phyloP scores from a whole-genome alignment of 768 basidiomycete species.

The Calocera cornea region DNA sequence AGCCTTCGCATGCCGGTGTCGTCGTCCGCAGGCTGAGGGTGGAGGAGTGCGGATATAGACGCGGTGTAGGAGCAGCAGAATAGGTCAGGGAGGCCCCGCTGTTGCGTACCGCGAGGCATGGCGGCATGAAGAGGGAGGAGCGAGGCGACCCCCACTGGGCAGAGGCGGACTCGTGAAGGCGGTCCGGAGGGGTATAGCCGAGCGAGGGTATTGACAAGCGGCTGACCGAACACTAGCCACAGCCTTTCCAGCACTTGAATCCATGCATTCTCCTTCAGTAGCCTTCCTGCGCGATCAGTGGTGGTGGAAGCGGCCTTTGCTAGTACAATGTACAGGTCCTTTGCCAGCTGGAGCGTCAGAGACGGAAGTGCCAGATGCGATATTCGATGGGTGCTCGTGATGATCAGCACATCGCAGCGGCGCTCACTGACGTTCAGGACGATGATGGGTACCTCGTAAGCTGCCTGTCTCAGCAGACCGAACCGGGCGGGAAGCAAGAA shows the following conservation, averaged over 20 bases:
- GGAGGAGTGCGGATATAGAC: constrained; percentile 4
- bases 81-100: neutral
- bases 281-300: neutral
- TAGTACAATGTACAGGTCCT: neutral
- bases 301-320: neutral
- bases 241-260: neutral
- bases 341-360: neutral
- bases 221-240: constrained; percentile 7
- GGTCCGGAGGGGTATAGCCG: neutral
- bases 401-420: constrained; percentile 9
- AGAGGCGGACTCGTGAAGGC: constrained; percentile 9
- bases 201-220: constrained; percentile 3
- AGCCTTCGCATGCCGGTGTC: neutral
- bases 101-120: neutral
- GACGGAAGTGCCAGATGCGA: neutral
- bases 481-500: constrained; percentile 5
- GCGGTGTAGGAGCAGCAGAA: constrained; percentile 10
- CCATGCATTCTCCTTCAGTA: neutral
- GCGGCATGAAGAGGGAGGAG: constrained; percentile 10
- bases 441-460: constrained; percentile 8
- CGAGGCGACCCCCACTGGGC: neutral
- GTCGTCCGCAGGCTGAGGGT: neutral
- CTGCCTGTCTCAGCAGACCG: neutral
- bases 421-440: constrained; percentile 8
- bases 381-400: neutral